A percentile compares a stretch with the other conserved stretches of the same genome.
Conservation (phyloP, 2,329 filamentous ascomycete genomes). For the Colletotrichum spaethianum region DNA sequence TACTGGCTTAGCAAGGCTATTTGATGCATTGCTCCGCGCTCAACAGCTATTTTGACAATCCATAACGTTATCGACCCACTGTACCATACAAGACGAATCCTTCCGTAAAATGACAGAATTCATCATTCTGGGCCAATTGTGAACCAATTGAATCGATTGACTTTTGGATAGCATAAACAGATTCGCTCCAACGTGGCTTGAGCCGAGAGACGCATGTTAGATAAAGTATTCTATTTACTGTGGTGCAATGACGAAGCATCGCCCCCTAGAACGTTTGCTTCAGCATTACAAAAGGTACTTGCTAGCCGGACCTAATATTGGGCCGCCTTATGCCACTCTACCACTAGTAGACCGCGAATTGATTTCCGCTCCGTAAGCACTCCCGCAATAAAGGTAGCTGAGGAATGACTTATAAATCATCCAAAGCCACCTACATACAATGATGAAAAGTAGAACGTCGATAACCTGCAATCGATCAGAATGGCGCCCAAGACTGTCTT, state of each 20-base stretch:
- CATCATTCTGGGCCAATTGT: not conserved
- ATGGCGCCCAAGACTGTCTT: slow-evolving; percentile 52
- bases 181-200: slow-evolving; percentile 10
- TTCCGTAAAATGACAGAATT: not conserved
- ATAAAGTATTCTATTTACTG: too few relatives aligned
- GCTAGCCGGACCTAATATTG: not conserved
- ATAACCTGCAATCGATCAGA: not conserved
- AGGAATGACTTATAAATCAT: not conserved
- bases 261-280: not conserved
- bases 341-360: not conserved
- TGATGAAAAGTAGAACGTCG: not conserved
- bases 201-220: not conserved
- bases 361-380: not conserved
- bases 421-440: not conserved
- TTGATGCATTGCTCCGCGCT: not conserved
- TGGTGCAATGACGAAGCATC: not conserved
- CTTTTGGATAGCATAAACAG: slow-evolving; percentile 5
- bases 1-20: too few relatives aligned
- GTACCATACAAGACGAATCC: not conserved
- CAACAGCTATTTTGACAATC: slow-evolving; percentile 14
- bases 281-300: not conserved
- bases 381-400: too few relatives aligned
- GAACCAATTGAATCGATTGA: slow-evolving; percentile 21
- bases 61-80: not conserved
- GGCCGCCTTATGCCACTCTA: not conserved